These are phyloP conservation scores for Lithohypha guttulata DNA, from an alignment of 2,329 filamentous ascomycete species.

Conservation along the genomic window DNA sequence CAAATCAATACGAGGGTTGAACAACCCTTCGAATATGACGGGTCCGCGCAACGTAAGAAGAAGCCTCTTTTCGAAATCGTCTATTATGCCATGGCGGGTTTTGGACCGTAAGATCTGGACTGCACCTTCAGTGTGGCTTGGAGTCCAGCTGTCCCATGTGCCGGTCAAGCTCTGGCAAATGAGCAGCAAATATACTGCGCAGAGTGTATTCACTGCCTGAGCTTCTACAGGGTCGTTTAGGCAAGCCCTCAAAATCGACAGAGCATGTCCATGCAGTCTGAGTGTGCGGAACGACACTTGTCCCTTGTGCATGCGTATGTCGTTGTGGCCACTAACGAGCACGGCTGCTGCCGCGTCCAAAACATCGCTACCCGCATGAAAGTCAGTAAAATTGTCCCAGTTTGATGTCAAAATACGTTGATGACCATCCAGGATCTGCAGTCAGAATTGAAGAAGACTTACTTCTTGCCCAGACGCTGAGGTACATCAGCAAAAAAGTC, in stretches of 20 bases:
- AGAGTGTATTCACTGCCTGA: conserved; percentile 26
- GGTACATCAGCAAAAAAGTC: conserved; percentile 21
- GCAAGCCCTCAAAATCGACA: conserved; percentile 23
- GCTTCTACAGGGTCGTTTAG: conserved; percentile 27
- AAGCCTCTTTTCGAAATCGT: conserved; percentile 28
- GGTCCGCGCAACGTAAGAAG: conserved; percentile 27
- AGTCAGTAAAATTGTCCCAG: too few species aligned
- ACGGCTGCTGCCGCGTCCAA: conserved; percentile 22
- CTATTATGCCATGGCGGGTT: conserved; percentile 23
- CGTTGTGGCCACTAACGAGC: conserved; percentile 23
- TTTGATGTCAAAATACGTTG: too few species aligned
- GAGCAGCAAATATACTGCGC: conserved; percentile 29
- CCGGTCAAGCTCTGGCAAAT: conserved; percentile 23
- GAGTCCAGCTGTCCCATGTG: too few species aligned
- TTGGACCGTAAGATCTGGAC: conserved; percentile 27
- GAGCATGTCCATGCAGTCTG: conserved; percentile 25
- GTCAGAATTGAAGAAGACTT: too few species aligned
- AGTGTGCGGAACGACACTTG: conserved; percentile 19
- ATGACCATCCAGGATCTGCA: too few species aligned
- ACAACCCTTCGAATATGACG: conserved; percentile 30
- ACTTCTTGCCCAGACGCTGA: conserved; percentile 19
- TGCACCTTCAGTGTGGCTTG: conserved; percentile 15
- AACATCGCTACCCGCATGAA: conserved; percentile 17
- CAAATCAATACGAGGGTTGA: conserved; percentile 27
- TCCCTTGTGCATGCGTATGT: conserved; percentile 19